Conservation (phyloP, 176 grass and related monocot genomes). For the Rhynchospora breviuscula region DNA sequence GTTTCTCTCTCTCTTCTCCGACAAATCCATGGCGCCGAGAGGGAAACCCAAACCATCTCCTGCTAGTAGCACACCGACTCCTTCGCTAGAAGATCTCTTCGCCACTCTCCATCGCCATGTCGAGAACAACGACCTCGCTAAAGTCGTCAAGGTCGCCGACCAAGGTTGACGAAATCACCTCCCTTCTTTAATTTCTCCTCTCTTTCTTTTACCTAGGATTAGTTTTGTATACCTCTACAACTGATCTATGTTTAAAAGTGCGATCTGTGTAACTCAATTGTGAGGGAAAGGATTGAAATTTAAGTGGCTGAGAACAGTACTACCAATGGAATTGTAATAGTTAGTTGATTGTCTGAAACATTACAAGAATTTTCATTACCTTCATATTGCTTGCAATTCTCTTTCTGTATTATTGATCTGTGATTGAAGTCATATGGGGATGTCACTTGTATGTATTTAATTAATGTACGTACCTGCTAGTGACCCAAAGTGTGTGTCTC, state of each 20-base stretch:
- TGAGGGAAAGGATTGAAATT: not conserved
- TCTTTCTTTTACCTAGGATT: not conserved
- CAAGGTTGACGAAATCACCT: constrained; percentile 48
- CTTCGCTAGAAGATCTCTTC: constrained; percentile 75
- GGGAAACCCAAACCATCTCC: constrained; percentile 36
- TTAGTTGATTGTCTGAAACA: not conserved
- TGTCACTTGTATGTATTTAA: not conserved
- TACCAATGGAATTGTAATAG: not conserved
- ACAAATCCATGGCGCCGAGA: constrained; percentile 57
- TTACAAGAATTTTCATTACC: not conserved
- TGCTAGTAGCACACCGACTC: constrained; percentile 27
- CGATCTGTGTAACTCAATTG: not conserved
- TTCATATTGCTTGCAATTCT: not conserved
- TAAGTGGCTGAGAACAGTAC: not conserved
- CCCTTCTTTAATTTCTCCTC: not conserved
- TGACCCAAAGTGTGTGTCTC: not conserved
- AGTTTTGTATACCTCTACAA: not conserved
- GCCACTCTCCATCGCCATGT: constrained; percentile 56
- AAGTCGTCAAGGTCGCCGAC: constrained; percentile 73
- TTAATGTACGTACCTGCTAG: not conserved
- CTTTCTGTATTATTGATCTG: not conserved
- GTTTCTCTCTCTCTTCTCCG: not conserved
- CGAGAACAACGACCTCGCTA: constrained; percentile 34
- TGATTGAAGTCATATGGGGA: not conserved
- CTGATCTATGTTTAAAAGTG: constrained; percentile 1